These are phyloP conservation scores for Candolleomyces eurysporus DNA, from an alignment of 768 basidiomycete genomes.

Conservation along the genomic window DNA sequence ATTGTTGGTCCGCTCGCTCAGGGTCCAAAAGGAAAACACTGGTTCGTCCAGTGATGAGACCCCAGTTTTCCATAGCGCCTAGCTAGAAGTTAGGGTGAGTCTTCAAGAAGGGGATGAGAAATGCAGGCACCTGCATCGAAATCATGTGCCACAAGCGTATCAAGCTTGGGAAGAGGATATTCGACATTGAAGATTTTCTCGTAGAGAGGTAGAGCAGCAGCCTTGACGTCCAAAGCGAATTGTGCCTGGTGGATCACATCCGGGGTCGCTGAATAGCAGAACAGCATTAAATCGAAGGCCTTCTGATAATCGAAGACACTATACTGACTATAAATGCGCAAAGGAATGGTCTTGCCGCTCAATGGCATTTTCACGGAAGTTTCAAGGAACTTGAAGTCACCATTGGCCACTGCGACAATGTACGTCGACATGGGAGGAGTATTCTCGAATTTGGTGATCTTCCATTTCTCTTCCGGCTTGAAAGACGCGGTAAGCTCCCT, in stretches of 20 bases:
- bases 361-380: conserved; percentile 76
- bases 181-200: conserved; percentile 91
- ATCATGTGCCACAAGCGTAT: conserved; percentile 85
- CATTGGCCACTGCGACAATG: conserved; percentile 86
- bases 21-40: conserved; percentile 78
- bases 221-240: conserved; percentile 87
- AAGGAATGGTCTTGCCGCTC: conserved; percentile 75
- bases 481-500: conserved; percentile 39
- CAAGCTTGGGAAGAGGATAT: conserved; percentile 92
- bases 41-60: conserved; percentile 87
- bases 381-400: conserved; percentile 71
- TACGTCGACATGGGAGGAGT: conserved; percentile 90
- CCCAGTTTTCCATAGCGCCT: conserved; percentile 95
- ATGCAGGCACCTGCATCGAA: conserved; percentile 70
- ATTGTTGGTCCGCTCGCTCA: conserved; percentile 65
- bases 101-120: not conserved
- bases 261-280: conserved; percentile 55
- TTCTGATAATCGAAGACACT: not conserved
- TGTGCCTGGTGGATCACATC: conserved; percentile 82
- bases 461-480: conserved; percentile 54
- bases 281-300: not conserved
- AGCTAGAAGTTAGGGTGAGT: conserved; percentile 7
- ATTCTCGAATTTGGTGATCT: conserved; percentile 74
- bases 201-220: conserved; percentile 80
- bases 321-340: conserved; percentile 77